Evolutionary conservation across 2,329 filamentous ascomycete genomes (phyloP).

Genomic region (Triangularia setosa): DNA sequence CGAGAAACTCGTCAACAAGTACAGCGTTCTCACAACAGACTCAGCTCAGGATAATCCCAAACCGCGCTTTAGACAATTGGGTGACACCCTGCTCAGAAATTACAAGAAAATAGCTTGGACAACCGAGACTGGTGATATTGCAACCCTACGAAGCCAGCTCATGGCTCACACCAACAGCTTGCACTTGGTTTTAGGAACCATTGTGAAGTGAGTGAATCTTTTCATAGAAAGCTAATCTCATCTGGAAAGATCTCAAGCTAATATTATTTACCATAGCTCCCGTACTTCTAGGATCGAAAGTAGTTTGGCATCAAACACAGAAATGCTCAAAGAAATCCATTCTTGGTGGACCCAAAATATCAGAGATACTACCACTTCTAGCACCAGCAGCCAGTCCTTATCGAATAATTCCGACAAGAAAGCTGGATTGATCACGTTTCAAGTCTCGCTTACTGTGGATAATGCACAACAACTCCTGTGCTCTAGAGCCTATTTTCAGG

Average conservation of each 20-base stretch:
- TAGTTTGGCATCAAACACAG: conserved; percentile 2
- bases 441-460: neutral
- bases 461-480: neutral
- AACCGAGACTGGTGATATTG: conserved; percentile 28
- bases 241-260: neutral
- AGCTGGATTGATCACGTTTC: neutral
- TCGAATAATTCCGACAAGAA: neutral
- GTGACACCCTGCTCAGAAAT: conserved; percentile 24
- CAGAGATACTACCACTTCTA: neutral
- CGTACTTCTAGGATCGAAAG: conserved; percentile 15
- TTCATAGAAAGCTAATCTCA: neutral
- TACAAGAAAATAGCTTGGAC: conserved; percentile 32
- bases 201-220: conserved; percentile 11
- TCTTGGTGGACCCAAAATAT: conserved; percentile 17
- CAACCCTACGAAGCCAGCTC: conserved; percentile 24
- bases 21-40: neutral
- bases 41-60: neutral
- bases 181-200: conserved; percentile 24
- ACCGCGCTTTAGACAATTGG: conserved; percentile 21
- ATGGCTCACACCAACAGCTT: conserved; percentile 27
- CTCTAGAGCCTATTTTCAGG: neutral
- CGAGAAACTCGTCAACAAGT: conserved; percentile 15
- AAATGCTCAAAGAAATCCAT: conserved; percentile 15
- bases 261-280: conserved; percentile 8
- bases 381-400: neutral